Base-by-base conservation (phyloP, 2,329 filamentous ascomycete species). In the Emmonsia crescens region DNA sequence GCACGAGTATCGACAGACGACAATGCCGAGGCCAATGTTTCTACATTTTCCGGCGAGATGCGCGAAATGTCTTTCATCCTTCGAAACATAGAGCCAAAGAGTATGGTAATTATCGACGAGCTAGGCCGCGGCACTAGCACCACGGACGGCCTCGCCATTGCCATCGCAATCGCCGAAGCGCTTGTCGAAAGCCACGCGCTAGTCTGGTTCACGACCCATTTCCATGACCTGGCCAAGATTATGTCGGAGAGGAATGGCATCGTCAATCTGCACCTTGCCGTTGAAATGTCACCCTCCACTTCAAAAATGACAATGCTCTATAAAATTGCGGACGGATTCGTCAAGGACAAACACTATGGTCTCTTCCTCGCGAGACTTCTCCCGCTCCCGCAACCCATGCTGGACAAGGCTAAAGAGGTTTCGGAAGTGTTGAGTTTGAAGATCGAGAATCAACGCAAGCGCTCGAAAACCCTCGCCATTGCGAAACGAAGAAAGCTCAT, bases 121-220 rank as follows among this genome's bases (percentile, higher is more conserved):
- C 82, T 99, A 3, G 93, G 94, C 0, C 84, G 94, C 33, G 93
- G 91, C 0, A 99, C 94, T 0, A 94, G 90, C 70, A 93, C 89
- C 0, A 82, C 86, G 29, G 94, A 99, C 70, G 94, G 94, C 0
- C 77, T 97, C 1, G 87, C 91, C 0, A 95, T 99, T 69, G 91
- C 94, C 0, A 80, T 96, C 57, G 89, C 92, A 1, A 91, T 97
- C 69, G 88, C 92, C 0, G 94, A 97, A 77, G 89, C 89, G 0
- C 79, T 99, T 3, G 83, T 96, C 4, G 83, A 91, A 63, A 94
- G 85, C 67, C 82, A 85, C 63, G 87, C 91, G 0, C 80, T 89
- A 0, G 85, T 96, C 0, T 96, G 91, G 86, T 99, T 99, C 74
- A 91, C 88, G 1, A 97, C 94, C 0, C 95, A 99, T 71, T 99